Evolutionary conservation across 495 filamentous ascomycete species (phyloP).

Genomic region (Xeromyces bisporus): DNA sequence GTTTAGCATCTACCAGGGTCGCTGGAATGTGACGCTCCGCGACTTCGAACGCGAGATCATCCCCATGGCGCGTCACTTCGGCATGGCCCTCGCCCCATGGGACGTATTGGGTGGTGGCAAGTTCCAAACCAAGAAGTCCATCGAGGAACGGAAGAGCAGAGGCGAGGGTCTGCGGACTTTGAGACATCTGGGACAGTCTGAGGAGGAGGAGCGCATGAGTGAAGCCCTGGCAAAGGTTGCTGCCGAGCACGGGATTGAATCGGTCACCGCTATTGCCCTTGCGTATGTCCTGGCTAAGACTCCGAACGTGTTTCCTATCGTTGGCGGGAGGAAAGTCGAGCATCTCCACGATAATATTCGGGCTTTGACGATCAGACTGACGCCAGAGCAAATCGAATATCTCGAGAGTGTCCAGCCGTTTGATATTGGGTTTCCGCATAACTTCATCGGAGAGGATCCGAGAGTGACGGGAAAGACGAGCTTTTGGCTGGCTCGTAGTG

Average conservation of each 20-base stretch:
- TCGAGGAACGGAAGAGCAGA: slow-evolving; percentile 14
- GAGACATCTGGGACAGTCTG: slow-evolving; percentile 10
- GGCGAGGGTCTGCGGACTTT: slow-evolving; percentile 16
- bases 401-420: slow-evolving; percentile 34
- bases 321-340: slow-evolving; percentile 48
- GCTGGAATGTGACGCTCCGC: slow-evolving; percentile 36
- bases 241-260: slow-evolving; percentile 25
- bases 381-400: slow-evolving; percentile 37
- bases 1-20: slow-evolving; percentile 50
- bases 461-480: slow-evolving; percentile 7
- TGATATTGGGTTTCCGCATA: slow-evolving; percentile 36
- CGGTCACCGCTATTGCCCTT: slow-evolving; percentile 42
- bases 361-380: slow-evolving; percentile 36
- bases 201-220: slow-evolving; percentile 25
- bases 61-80: slow-evolving; percentile 36
- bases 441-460: slow-evolving; percentile 23
- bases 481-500: background rate
- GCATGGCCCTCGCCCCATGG: slow-evolving; percentile 45
- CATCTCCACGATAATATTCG: slow-evolving; percentile 49
- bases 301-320: slow-evolving; percentile 61
- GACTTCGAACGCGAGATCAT: slow-evolving; percentile 42
- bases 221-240: slow-evolving; percentile 35
- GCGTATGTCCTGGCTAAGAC: slow-evolving; percentile 61
- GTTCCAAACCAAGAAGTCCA: slow-evolving; percentile 27
- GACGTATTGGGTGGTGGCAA: slow-evolving; percentile 35